Evolutionary conservation across 345 rosid species (phyloP), one percentile per base, ranked within the genome.

Genomic region (Schrenkiella parvula): DNA sequence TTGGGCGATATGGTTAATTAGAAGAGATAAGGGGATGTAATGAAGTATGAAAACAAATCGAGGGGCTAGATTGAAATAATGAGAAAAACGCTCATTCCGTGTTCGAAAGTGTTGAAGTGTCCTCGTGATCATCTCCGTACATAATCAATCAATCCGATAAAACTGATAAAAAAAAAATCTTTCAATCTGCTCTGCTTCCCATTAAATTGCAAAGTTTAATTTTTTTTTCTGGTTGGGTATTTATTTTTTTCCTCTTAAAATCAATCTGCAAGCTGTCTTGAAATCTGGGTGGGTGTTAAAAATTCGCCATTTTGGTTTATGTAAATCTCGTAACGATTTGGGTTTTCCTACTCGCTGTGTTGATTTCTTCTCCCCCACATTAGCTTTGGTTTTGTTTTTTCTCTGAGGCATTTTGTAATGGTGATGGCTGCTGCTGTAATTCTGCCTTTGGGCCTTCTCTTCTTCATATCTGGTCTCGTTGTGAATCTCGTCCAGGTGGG

Each of bases 401-500:
- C n/a, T 29, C 1, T 2, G 25, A 59, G 54, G 59, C 51, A 26
- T 26, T 69, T 38, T 2, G 0, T 71, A 64, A 93, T 91, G 97
- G 91, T 83, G 83, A 69, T 89, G 61, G 96, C 93, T 62, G 96
- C 88, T 65, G 87, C 86, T 72, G 87, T 84, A 35, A 72, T 91
- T 73, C 89, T 95, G 68, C 98, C 97, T 34, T 57, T 91, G 70
- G 86, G 98, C 31, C 58, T 91, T 55, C 87, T 95, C 58, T 95
- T 91, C 85, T 80, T 91, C 77, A 26, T 82, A 76, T 95, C 99
- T 47, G 99, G 99, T 69, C 93, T 95, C 79, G 77, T 79, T 57
- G 89, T 91, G 31, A 95, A 95, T 84, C 86, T 95, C 53, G 17
- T 95, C 32, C 99, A 95, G 97, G 99, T 93, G 87, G 86, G 97